Evolutionary conservation across 169 alveolate genomes (phyloP).

Genomic region (Eimeria necatrix): DNA sequence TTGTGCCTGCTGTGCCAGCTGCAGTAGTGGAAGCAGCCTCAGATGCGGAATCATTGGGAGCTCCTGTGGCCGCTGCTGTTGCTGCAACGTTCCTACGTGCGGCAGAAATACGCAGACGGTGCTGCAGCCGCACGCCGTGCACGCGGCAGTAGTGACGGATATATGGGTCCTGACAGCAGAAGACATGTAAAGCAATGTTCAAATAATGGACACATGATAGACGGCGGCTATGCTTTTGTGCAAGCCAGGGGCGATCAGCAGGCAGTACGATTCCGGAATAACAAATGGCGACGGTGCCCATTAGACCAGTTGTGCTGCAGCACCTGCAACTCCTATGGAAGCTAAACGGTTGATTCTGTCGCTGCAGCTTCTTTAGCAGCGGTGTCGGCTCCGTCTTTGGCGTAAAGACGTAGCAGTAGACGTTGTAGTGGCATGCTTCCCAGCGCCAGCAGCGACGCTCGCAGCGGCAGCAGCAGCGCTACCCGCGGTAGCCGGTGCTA

Average conservation of each 20-base stretch:
- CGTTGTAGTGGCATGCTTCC: no score
- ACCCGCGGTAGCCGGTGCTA: neutral
- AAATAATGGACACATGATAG: no score
- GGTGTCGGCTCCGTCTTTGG: no score
- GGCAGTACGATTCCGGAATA: no score
- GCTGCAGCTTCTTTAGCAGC: neutral
- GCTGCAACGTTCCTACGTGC: neutral
- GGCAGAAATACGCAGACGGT: conserved; percentile 1
- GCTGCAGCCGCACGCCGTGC: conserved; percentile 51
- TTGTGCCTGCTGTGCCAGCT: neutral
- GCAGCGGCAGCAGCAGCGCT: neutral
- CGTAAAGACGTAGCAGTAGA: no score
- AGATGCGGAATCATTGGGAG: neutral
- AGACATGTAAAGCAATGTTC: neutral
- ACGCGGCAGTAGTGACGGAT: conserved; percentile 44
- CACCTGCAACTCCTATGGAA: neutral
- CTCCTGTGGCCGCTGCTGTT: conserved; percentile 5
- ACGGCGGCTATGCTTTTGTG: no score
- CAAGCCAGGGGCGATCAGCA: no score
- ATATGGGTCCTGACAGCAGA: neutral
- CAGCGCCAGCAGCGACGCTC: neutral
- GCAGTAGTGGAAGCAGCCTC: neutral
- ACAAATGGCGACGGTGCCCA: no score
- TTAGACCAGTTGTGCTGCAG: neutral
- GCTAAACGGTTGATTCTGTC: neutral